These are phyloP conservation scores for Talaromyces marneffei DNA, from an alignment of 2,329 filamentous ascomycete genomes.

Conservation along the genomic window DNA sequence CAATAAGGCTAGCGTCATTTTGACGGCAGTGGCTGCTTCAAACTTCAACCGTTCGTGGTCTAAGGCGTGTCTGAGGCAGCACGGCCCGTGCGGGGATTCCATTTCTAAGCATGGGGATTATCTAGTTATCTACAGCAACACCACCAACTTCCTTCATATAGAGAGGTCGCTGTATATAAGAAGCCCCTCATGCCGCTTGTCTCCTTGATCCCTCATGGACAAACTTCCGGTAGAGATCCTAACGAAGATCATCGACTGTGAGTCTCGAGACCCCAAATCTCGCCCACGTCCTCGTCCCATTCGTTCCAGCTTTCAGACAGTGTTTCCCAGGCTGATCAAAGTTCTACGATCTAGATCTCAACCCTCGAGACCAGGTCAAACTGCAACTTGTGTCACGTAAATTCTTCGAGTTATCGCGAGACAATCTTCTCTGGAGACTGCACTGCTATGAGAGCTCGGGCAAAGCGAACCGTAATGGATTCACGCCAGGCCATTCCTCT, in stretches of 20 bases:
- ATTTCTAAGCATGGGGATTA: not conserved
- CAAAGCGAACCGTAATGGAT: conserved; percentile 46
- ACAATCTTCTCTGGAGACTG: conserved; percentile 69
- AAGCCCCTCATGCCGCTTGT: conserved; percentile 14
- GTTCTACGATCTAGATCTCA: conserved; percentile 47
- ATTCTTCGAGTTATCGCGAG: conserved; percentile 63
- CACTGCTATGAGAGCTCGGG: conserved; percentile 70
- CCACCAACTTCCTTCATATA: not conserved
- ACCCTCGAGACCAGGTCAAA: conserved; percentile 58
- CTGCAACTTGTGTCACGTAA: conserved; percentile 65
- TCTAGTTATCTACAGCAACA: not conserved
- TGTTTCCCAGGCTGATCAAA: not conserved
- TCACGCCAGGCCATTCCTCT: conserved; percentile 18
- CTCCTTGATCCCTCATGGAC: conserved; percentile 36
- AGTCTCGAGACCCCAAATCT: conserved; percentile 24
- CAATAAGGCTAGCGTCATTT: not conserved
- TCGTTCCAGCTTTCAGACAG: not conserved
- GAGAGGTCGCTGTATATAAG: not conserved
- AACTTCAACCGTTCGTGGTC: no score
- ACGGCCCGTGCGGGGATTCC: not conserved
- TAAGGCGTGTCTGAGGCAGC: not conserved
- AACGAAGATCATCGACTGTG: conserved; percentile 58
- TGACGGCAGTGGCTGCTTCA: not conserved
- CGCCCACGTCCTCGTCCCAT: not conserved
- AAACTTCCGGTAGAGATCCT: conserved; percentile 60